Evolutionary conservation across 2,329 filamentous ascomycete species (phyloP).

Genomic region (Epichloe uncinata): DNA sequence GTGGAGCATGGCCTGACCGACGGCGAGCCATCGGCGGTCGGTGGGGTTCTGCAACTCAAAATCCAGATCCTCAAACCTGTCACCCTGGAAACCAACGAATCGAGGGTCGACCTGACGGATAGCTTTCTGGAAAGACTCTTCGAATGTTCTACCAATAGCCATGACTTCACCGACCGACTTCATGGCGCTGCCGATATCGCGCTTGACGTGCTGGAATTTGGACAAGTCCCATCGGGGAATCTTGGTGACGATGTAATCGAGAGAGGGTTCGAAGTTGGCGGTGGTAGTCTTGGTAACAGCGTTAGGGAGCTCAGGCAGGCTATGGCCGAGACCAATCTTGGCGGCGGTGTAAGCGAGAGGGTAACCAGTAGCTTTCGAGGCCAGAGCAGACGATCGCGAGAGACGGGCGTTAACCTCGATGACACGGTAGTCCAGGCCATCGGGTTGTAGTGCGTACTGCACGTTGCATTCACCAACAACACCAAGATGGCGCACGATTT

Average conservation of each 20-base stretch:
- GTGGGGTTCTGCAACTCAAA: slow-evolving; percentile 83
- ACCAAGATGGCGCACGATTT: slow-evolving; percentile 92
- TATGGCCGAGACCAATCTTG: slow-evolving; percentile 95
- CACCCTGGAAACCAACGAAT: slow-evolving; percentile 88
- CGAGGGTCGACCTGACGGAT: slow-evolving; percentile 91
- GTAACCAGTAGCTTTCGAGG: slow-evolving; percentile 96
- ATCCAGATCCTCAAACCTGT: slow-evolving; percentile 87
- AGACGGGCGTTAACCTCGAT: slow-evolving; percentile 99
- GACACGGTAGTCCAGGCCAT: slow-evolving; percentile 94
- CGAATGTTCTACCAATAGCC: slow-evolving; percentile 96
- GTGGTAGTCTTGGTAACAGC: slow-evolving; percentile 98
- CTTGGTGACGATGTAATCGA: slow-evolving; percentile 98
- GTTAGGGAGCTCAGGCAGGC: slow-evolving; percentile 87
- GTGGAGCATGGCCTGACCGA: slow-evolving; percentile 95
- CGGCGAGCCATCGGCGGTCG: slow-evolving; percentile 91
- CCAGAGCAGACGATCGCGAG: slow-evolving; percentile 89
- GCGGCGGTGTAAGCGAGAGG: slow-evolving; percentile 94
- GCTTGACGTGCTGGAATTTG: slow-evolving; percentile 98
- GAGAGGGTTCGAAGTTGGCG: slow-evolving; percentile 93
- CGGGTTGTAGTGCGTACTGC: slow-evolving; percentile 91
- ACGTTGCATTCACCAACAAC: slow-evolving; percentile 99
- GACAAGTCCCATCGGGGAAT: slow-evolving; percentile 96
- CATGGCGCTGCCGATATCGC: slow-evolving; percentile 95
- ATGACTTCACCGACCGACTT: slow-evolving; percentile 99
- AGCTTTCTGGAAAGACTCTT: slow-evolving; percentile 98